Evolutionary conservation across 2,329 filamentous ascomycete species (phyloP), one percentile per base, ranked within the genome.

Genomic region (Cadophora sp.): DNA sequence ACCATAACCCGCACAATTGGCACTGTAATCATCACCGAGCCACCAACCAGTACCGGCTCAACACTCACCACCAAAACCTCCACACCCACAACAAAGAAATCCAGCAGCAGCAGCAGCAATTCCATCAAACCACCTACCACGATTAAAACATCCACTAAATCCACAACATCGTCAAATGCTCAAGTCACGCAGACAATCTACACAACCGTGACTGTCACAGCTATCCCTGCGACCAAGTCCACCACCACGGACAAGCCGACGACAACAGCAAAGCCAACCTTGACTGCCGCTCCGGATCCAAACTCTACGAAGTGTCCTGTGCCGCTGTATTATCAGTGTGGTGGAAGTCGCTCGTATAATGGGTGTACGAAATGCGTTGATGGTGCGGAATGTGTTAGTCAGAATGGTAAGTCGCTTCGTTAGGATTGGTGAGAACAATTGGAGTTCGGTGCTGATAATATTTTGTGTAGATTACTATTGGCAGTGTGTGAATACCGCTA

Each of bases 401-500:
- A 58, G 20, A 58, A 58, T 24, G 55, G 55, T 27, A 43, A 58
- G 55, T 58, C 16, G 24, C 11, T 8, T 13, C n/a, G n/a, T 8
- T 24, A 1, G 18, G 2, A 18, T n/a, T 14, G 24, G 6, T n/a
- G 7, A 18, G 24, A 18, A 30, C 18, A n/a, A 22, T 22, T 13
- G 16, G 33, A 20, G 18, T 20, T 7, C 2, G 9, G n/a, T 20
- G 36, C 36, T 58, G 13, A 58, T 13, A 4, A 22, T 33, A 1
- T 18, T 11, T 13, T 22, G 13, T 4, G 5, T 24, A 58, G 55
- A 58, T 16, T 58, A 24, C 20, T 58, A 43, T 11, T 58, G 55
- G 55, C 55, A 58, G 20, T 58, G 55, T 9, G 33, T 58, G 20
- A 58, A 22, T 18, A 58, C 55, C 14, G 33, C 55, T 41, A 58